Base-by-base conservation (phyloP, 140 eudicot species). In the Flaveria floridana region DNA sequence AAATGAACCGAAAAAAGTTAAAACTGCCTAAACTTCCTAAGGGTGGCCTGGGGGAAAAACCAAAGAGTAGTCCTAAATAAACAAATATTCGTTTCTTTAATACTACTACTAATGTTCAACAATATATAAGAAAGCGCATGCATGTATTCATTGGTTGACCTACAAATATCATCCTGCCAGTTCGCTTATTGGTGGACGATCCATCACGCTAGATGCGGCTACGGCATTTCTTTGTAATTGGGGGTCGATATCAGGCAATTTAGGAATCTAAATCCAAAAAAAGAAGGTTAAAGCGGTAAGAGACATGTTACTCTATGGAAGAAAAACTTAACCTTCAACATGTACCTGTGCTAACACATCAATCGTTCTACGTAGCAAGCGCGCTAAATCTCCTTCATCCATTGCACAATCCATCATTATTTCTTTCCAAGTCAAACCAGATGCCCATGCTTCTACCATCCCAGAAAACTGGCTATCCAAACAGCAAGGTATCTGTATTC, bases 371-470 rank as follows among this genome's bases (percentile, higher is more conserved):
- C 97, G 88, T 75, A 90, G 80, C 39, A 94, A 89, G 52, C 99
- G 99, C 28, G 97, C 99, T 74, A 94, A 77, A 82, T 94, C 99
- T 52, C 99, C 99, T 80, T 94, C 99, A 78, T 94, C 99, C 99
- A 94, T 90, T 8, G 99, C 97, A 82, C 97, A 94, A 47, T 94
- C 99, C 99, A 94, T 94, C 99, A 88, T 94, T 14, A 94, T 85
- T 83, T 94, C 99, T 82, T 88, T 83, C 99, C 99, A 94, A 15
- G 99, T 90, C 68, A 94, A 80, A 68, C 99, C 99, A 80, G 99
- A 94, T 51, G 99, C 99, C 99, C 99, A 94, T 26, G 97, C 99
- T 84, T 94, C 99, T 51, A 94, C 96, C 97, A 94, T 90, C 18
- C 99, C 99, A 76, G 84, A 78, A 81, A 94, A 94, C 80, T 94